A percentile compares a stretch with the other conserved stretches of the same genome.
Evolutionary conservation across 345 rosid genomes (phyloP).

Genomic region (Mallotus nudiflorus): DNA sequence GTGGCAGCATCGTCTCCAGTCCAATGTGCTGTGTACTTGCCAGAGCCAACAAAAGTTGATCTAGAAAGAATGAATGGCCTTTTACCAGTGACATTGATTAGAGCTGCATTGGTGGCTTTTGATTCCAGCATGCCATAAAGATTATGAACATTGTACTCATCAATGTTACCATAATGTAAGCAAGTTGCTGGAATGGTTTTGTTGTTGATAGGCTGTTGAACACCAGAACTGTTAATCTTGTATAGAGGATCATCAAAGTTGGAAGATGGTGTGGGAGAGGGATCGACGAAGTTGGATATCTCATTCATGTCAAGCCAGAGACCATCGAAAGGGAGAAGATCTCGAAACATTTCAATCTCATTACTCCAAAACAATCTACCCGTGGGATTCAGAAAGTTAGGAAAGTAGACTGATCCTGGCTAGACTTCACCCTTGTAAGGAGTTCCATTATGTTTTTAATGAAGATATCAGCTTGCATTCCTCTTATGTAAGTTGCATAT

Average conservation of each 20-base stretch:
- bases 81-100: conserved; percentile 43
- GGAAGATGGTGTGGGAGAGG: conserved; percentile 41
- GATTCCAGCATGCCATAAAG: conserved; percentile 64
- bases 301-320: conserved; percentile 88
- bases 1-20: conserved; percentile 72
- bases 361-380: conserved; percentile 48
- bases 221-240: conserved; percentile 59
- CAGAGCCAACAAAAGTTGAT: conserved; percentile 75
- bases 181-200: conserved; percentile 57
- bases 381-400: conserved; percentile 62
- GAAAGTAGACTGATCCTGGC: conserved; percentile 71
- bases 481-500: conserved; percentile 57
- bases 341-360: conserved; percentile 56
- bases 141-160: conserved; percentile 71
- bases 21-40: conserved; percentile 80
- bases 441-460: conserved; percentile 50
- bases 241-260: conserved; percentile 66
- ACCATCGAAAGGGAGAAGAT: conserved; percentile 58
- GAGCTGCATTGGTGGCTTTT: conserved; percentile 57
- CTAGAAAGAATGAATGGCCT: conserved; percentile 72
- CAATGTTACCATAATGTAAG: conserved; percentile 50
- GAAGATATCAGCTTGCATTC: conserved; percentile 58
- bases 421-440: conserved; percentile 69
- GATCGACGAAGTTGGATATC: conserved; percentile 56
- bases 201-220: conserved; percentile 31